Percentiles rank a stretch among this genome's conserved stretches.
Evolutionary conservation across 352 stramenopile species (phyloP).

Genomic region (Peronospora destructor): DNA sequence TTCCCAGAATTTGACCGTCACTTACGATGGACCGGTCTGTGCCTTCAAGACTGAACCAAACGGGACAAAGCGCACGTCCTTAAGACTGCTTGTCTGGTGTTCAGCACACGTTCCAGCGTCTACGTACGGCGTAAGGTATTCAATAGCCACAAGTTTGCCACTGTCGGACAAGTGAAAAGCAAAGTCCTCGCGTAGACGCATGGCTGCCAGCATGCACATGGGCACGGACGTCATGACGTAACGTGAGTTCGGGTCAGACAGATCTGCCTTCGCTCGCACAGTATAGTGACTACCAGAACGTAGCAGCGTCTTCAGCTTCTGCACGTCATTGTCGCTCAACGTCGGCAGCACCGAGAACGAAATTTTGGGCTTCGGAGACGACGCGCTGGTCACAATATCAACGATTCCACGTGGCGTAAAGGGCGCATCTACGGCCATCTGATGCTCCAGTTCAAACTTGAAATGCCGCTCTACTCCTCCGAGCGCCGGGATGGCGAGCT

Average conservation of each 20-base stretch:
- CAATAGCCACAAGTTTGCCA: conserved; percentile 71
- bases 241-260: conserved; percentile 43
- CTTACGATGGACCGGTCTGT: conserved; percentile 59
- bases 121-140: conserved; percentile 71
- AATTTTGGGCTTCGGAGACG: conserved; percentile 53
- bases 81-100: conserved; percentile 53
- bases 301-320: conserved; percentile 43
- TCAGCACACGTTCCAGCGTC: conserved; percentile 31
- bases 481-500: conserved; percentile 16
- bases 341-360: conserved; percentile 44
- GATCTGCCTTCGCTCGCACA: conserved; percentile 59
- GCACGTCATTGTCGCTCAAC: conserved; percentile 39
- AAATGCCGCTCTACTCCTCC: conserved; percentile 39
- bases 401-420: conserved; percentile 53
- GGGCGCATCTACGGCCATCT: conserved; percentile 20
- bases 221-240: conserved; percentile 74
- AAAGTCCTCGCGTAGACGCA: conserved; percentile 71
- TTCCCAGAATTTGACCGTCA: not conserved
- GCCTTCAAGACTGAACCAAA: conserved; percentile 52
- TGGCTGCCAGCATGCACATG: conserved; percentile 71
- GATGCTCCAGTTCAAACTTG: conserved; percentile 65
- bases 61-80: conserved; percentile 49
- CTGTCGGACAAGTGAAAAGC: conserved; percentile 75
- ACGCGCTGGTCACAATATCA: conserved; percentile 49
- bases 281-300: conserved; percentile 52